phyloP scores from a whole-genome alignment of 2,329 filamentous ascomycete genomes.

The Phaeosphaeria sp. region DNA sequence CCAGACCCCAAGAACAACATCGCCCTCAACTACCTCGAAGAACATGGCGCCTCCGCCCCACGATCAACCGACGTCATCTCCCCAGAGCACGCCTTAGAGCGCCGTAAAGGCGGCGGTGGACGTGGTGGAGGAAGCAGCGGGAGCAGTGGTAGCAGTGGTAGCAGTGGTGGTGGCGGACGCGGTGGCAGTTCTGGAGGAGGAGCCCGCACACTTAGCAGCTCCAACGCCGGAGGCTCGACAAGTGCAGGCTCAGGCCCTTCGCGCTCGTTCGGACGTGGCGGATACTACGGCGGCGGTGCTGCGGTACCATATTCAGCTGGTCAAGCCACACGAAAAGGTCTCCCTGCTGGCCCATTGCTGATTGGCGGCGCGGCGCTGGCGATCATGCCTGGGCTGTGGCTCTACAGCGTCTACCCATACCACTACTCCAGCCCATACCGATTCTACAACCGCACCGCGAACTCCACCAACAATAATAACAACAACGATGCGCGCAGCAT shows the following conservation, averaged over 20 bases:
- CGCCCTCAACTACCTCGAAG: slow-evolving; percentile 24
- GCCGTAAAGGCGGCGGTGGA: slow-evolving; percentile 49
- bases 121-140: slow-evolving; percentile 34
- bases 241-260: slow-evolving; percentile 64
- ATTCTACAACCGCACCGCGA: slow-evolving; percentile 54
- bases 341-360: slow-evolving; percentile 59
- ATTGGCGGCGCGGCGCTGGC: slow-evolving; percentile 55
- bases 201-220: slow-evolving; percentile 30
- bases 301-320: slow-evolving; percentile 67
- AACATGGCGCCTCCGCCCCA: slow-evolving; percentile 19
- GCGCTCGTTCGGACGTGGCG: slow-evolving; percentile 67
- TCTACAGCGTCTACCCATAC: slow-evolving; percentile 69
- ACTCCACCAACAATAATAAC: slow-evolving; percentile 40
- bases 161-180: slow-evolving; percentile 14
- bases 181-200: slow-evolving; percentile 23
- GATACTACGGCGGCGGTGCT: slow-evolving; percentile 70
- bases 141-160: slow-evolving; percentile 15
- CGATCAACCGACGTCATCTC: slow-evolving; percentile 33
- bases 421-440: slow-evolving; percentile 65
- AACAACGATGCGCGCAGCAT: neutral
- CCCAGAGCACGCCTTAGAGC: slow-evolving; percentile 43
- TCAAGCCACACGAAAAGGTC: slow-evolving; percentile 54
- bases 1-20: slow-evolving; percentile 32
- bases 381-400: slow-evolving; percentile 71
- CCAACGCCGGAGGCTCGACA: slow-evolving; percentile 53